Evolutionary conservation across 2,329 filamentous ascomycete species (phyloP).

Genomic region (Berkeleyomyces basicola): DNA sequence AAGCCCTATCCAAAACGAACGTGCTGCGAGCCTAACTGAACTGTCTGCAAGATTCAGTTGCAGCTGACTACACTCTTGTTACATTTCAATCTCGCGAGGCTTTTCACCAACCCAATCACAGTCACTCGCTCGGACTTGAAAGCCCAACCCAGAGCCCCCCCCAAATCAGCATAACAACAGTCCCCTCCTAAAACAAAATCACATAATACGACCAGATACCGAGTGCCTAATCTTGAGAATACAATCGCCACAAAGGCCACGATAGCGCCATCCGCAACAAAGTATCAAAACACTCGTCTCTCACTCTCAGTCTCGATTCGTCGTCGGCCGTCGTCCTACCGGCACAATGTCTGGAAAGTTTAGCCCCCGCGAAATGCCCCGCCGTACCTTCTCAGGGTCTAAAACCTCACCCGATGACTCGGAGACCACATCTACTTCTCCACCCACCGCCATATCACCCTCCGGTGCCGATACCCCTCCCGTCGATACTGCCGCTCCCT

Average conservation of each 20-base stretch:
- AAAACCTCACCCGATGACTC: background rate
- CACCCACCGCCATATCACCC: background rate
- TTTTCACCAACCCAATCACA: background rate
- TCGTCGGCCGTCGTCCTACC: background rate
- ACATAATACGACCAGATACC: background rate
- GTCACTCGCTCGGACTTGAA: background rate
- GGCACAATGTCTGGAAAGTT: constrained; percentile 8
- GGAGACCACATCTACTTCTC: constrained; percentile 2
- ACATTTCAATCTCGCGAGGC: background rate
- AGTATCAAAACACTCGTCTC: background rate
- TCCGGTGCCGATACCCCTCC: background rate
- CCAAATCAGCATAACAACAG: background rate
- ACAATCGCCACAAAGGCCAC: background rate
- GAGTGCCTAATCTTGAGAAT: background rate
- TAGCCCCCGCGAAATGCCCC: constrained; percentile 8
- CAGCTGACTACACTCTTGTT: background rate
- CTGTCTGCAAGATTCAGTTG: background rate
- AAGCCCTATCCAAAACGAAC: background rate
- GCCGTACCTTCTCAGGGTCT: constrained; percentile 8
- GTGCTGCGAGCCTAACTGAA: no score
- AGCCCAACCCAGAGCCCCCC: background rate
- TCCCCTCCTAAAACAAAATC: no score
- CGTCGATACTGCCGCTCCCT: background rate
- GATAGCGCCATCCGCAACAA: background rate
- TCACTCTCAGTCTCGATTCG: background rate